Base-by-base conservation (phyloP, 176 grass and related monocot genomes). In the Hyparrhenia diplandra region DNA sequence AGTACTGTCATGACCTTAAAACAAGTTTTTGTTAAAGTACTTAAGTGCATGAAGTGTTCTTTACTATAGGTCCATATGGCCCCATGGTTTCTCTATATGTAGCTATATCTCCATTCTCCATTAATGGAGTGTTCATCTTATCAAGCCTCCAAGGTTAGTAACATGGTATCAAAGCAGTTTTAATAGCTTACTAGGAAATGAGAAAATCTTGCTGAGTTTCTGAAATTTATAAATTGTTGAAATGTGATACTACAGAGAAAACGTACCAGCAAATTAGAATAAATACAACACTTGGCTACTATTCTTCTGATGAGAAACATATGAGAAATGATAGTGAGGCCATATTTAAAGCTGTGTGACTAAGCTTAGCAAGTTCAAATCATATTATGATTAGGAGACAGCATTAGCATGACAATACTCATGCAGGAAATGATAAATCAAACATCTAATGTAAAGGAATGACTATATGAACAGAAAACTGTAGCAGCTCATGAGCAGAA, bases 171-270 rank as follows among this genome's bases (percentile, higher is more conserved):
- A 51, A 51, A 6, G 47, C 47, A 37, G 65, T 39, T 52, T 83
- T 67, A 79, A 83, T 43, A 73, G 40, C 29, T 84, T 79, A 64
- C 17, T 32, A 25, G 40, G 36, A 78, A 74, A 36, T 8, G 18
- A 18, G 41, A 64, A 13, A 46, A 58, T 4, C 25, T 58, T 71
- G 46, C 59, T 88, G 28, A 27, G 34, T 58, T 71, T 36, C 59
- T 83, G 21, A 27, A 43, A 83, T 83, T 83, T 27, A 82, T 28
- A 30, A 87, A 78, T 63, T 70, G 41, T 47, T 47, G 45, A 47
- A 47, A 47, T 47, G 5, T 47, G 45, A 17, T 47, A 58, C 55
- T 58, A 58, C 11, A 81, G 28, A 81, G 29, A 65, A 42, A 71
- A 78, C 35, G 58, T 64, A 76, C 66, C 40, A 77, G 25, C 54